A percentile compares a stretch with the other conserved stretches of the same genome.
phyloP scores from a whole-genome alignment of 768 basidiomycete species.

The Hirschioporus abietinus region DNA sequence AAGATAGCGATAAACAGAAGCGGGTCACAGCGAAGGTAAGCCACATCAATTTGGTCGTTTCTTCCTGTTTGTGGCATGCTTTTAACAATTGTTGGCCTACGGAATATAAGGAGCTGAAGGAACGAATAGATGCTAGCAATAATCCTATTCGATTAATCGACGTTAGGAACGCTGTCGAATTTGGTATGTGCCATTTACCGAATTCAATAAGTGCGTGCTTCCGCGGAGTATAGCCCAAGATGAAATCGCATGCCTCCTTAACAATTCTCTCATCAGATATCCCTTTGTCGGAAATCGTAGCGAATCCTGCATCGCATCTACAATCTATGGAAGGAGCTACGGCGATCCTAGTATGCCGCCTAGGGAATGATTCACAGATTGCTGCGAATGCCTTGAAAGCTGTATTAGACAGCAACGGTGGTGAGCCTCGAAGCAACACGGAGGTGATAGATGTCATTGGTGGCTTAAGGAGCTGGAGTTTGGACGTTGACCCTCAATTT shows the following conservation, averaged over 20 bases:
- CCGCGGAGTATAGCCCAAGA: neutral
- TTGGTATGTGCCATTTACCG: conserved; percentile 79
- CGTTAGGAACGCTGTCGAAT: conserved; percentile 75
- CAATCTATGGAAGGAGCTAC: conserved; percentile 23
- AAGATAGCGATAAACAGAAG: conserved; percentile 26
- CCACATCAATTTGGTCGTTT: neutral
- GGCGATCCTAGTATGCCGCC: conserved; percentile 69
- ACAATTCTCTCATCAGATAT: conserved; percentile 47
- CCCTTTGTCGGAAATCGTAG: conserved; percentile 60
- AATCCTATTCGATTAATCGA: conserved; percentile 50
- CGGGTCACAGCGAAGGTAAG: conserved; percentile 43
- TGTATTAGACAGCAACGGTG: conserved; percentile 17
- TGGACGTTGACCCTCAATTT: conserved; percentile 66
- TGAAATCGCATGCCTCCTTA: neutral
- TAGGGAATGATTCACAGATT: conserved; percentile 92
- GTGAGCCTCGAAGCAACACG: neutral
- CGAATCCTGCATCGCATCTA: conserved; percentile 49
- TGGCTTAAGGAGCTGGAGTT: conserved; percentile 77
- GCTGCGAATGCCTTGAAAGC: conserved; percentile 59
- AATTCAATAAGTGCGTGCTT: conserved; percentile 58
- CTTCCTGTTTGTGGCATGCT: neutral
- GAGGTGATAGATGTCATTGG: conserved; percentile 70
- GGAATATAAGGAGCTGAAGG: conserved; percentile 42
- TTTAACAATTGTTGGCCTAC: conserved; percentile 9
- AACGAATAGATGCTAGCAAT: conserved; percentile 27